Percentiles rank a stretch among this genome's conserved stretches.
Evolutionary conservation across 306 rosid genomes (phyloP).

Genomic region (Quercus agrifolia): DNA sequence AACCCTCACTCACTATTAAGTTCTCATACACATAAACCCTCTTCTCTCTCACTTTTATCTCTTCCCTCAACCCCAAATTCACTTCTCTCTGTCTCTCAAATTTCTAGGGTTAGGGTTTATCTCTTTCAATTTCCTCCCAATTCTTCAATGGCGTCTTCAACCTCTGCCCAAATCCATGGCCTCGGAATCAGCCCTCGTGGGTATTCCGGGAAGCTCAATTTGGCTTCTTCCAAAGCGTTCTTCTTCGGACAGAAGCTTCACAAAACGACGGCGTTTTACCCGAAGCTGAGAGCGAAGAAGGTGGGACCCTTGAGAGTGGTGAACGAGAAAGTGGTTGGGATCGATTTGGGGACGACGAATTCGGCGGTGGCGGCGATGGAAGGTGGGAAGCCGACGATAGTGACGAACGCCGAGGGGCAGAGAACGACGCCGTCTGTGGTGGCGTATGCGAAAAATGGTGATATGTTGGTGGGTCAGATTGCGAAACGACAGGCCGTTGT

Average conservation of each 20-base stretch:
- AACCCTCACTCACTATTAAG: background rate
- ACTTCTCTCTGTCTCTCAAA: too few species aligned
- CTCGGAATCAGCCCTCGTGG: conserved; percentile 30
- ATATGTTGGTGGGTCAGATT: conserved; percentile 84
- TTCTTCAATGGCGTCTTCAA: conserved; percentile 43
- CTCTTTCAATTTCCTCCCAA: background rate
- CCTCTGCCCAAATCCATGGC: conserved; percentile 67
- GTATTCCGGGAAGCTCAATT: too few species aligned
- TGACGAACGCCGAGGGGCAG: conserved; percentile 86
- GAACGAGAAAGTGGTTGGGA: conserved; percentile 76
- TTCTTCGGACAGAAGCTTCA: conserved; percentile 54
- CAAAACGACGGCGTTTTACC: conserved; percentile 20
- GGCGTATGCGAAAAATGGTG: conserved; percentile 78
- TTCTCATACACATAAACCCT: background rate
- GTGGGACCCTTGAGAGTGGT: conserved; percentile 50
- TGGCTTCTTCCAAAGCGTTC: conserved; percentile 28
- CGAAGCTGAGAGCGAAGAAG: conserved; percentile 31
- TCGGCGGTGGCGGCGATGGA: conserved; percentile 87
- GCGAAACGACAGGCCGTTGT: conserved; percentile 90
- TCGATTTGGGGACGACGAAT: conserved; percentile 79
- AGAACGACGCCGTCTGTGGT: conserved; percentile 90
- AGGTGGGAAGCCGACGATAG: conserved; percentile 81
- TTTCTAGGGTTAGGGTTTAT: too few species aligned
- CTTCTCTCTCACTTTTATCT: background rate
- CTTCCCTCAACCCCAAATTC: too few species aligned